These are phyloP conservation scores for Pezicula rhizophila DNA, from an alignment of 2,329 filamentous ascomycete genomes.

Conservation along the genomic window DNA sequence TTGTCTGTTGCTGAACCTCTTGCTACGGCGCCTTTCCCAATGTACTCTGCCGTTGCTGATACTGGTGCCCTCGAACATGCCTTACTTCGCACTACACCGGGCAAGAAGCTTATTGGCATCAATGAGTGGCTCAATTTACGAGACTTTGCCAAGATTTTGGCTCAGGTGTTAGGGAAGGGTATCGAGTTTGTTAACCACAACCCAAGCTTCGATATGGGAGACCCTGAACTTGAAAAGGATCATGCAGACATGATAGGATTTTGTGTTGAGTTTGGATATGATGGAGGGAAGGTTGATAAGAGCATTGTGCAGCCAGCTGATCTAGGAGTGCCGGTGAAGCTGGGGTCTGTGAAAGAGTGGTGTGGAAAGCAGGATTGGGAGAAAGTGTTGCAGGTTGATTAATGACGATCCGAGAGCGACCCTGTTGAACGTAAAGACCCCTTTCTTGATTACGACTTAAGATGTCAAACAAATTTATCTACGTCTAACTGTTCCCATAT, in stretches of 20 bases:
- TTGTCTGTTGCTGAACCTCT: slow-evolving; percentile 2
- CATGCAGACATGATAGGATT: slow-evolving; percentile 2
- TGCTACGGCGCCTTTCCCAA: neutral
- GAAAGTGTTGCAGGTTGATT: neutral
- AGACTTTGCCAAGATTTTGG: slow-evolving; percentile 4
- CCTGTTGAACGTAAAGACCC: too few relatives aligned
- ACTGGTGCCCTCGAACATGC: slow-evolving; percentile 2
- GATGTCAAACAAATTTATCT: too few relatives aligned
- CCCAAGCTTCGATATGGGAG: slow-evolving; percentile 1
- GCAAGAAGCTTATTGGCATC: slow-evolving; percentile 6
- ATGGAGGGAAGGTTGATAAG: slow-evolving; percentile 15
- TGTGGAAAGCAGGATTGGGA: slow-evolving; percentile 5
- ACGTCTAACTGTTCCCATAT: too few relatives aligned
- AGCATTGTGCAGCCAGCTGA: slow-evolving; percentile 4
- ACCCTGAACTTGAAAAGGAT: slow-evolving; percentile 3
- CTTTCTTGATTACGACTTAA: too few relatives aligned
- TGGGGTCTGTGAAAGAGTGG: slow-evolving; percentile 3
- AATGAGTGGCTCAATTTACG: slow-evolving; percentile 4
- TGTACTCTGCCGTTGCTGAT: slow-evolving; percentile 1
- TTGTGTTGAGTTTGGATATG: slow-evolving; percentile 4
- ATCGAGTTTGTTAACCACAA: slow-evolving; percentile 2
- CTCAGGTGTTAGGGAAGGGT: neutral
- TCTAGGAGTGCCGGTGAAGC: slow-evolving; percentile 4
- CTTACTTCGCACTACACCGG: slow-evolving; percentile 1
- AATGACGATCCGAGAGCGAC: neutral